Conservation (phyloP, 2,329 filamentous ascomycete genomes). For the Trichophyton schoenleinii region DNA sequence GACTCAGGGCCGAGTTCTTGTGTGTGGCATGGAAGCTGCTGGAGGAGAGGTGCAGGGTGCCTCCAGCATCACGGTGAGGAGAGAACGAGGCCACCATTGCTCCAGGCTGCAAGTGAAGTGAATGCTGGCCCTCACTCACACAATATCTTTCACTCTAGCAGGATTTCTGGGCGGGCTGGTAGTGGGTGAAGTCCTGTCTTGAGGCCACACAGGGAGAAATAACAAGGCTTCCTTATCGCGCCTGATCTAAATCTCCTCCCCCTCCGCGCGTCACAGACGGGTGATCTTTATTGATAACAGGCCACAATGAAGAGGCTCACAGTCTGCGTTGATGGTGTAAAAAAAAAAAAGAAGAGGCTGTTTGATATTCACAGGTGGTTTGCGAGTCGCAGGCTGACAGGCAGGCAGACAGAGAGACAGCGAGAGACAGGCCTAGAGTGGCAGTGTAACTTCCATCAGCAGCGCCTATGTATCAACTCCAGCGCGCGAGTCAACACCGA, state of each 20-base stretch:
- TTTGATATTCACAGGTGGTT: not conserved
- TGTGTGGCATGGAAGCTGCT: slow-evolving; percentile 73
- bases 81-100: slow-evolving; percentile 38
- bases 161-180: not conserved
- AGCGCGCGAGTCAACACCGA: not conserved
- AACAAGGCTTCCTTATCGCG: not conserved
- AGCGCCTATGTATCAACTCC: slow-evolving; percentile 4
- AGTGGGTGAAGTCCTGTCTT: not conserved
- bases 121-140: not conserved
- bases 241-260: not conserved
- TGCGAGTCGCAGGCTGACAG: not conserved
- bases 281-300: not conserved
- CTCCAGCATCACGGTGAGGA: slow-evolving; percentile 45
- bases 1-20: slow-evolving; percentile 66
- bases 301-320: too few relatives aligned
- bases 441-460: slow-evolving; percentile 7
- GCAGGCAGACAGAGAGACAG: not conserved
- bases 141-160: not conserved
- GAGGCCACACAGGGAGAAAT: not conserved
- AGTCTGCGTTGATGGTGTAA: not conserved
- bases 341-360: not conserved
- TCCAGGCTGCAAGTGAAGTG: not conserved
- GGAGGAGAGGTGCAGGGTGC: slow-evolving; percentile 74
- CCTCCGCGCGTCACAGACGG: not conserved
- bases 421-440: not conserved